Base-by-base conservation (phyloP, 108 stramenopile species). In the Fragilariopsis cylindrus region DNA sequence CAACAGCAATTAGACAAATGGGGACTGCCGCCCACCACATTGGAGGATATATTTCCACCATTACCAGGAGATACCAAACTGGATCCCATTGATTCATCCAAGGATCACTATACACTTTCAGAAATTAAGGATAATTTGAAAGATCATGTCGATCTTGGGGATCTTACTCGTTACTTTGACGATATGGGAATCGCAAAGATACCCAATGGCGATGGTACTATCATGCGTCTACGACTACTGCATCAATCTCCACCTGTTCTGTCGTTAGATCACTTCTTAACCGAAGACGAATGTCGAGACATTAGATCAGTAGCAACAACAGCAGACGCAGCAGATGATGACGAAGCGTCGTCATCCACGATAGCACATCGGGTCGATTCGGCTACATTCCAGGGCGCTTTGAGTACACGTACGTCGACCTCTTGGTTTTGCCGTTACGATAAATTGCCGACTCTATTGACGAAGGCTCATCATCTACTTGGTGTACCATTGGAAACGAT, bases 1-100 rank as follows among this genome's bases (percentile, higher is more conserved):
- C 40, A 62, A 41, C 76, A 60, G 30, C 54, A 79, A 56, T 57
- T 94, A 45, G 93, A 94, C 84, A 80, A 90, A 76, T 94, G 90
- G 77, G 93, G 93, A 39, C 76, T 94, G 9, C 93, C 93, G 1
- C 56, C 87, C 42, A 75, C 84, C 1, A 91, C 93, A 1, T 64
- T 77, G 53, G 93, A 91, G 18, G 88, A 91, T 62, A 69, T 94
- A 13, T 94, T 92, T 53, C 93, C 93, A 56, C 90, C 89, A 4
- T 69, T 94, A 54, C 74, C 88, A 3, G 18, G 57, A 52, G 85
- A 78, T 19, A 74, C 81, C 1, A 65, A 80, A 30, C 72, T 88
- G 12, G 69, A 78, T 46, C 80, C 82, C 30, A 65, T 76, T 9
- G 43, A 78, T 48, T 50, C 67, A 3, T 65, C 75, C 19, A 57